phyloP scores from a whole-genome alignment of 164 flowering plant genomes.

The Akebia trifoliata region DNA sequence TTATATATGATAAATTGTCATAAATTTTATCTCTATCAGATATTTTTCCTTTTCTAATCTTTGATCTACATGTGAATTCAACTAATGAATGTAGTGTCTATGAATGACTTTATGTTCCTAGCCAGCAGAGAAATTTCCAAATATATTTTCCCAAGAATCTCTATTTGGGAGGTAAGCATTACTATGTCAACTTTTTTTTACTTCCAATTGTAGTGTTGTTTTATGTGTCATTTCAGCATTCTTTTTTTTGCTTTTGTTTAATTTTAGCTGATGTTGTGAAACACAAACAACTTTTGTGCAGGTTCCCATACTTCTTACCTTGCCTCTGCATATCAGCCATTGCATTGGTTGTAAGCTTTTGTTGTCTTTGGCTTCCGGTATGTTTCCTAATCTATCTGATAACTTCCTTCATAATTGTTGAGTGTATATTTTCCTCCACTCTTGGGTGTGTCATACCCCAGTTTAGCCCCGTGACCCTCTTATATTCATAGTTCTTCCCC shows the following conservation, averaged over 20 bases:
- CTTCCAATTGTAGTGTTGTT: background rate
- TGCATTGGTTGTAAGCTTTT: conserved; percentile 31
- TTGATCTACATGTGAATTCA: background rate
- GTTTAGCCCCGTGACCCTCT: too few relatives aligned
- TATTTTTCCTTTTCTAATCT: background rate
- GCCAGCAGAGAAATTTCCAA: conserved; percentile 60
- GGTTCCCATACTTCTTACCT: conserved; percentile 63
- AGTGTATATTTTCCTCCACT: too few relatives aligned
- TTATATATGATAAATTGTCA: too few relatives aligned
- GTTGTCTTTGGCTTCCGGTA: conserved; percentile 49
- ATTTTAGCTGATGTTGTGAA: too few relatives aligned
- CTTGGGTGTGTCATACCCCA: too few relatives aligned
- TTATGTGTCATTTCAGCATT: background rate
- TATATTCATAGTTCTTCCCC: too few relatives aligned
- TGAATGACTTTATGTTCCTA: conserved; percentile 18
- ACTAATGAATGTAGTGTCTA: background rate
- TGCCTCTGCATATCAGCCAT: conserved; percentile 44
- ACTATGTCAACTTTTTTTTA: background rate
- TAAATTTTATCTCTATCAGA: background rate
- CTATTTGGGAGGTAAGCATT: conserved; percentile 42
- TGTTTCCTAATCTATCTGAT: too few relatives aligned
- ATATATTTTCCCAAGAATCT: conserved; percentile 37
- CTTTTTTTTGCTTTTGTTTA: too few relatives aligned
- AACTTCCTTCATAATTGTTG: too few relatives aligned
- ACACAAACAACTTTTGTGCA: conserved; percentile 13